phyloP scores from a whole-genome alignment of 495 filamentous ascomycete genomes.

The Penicillium diatomitis region DNA sequence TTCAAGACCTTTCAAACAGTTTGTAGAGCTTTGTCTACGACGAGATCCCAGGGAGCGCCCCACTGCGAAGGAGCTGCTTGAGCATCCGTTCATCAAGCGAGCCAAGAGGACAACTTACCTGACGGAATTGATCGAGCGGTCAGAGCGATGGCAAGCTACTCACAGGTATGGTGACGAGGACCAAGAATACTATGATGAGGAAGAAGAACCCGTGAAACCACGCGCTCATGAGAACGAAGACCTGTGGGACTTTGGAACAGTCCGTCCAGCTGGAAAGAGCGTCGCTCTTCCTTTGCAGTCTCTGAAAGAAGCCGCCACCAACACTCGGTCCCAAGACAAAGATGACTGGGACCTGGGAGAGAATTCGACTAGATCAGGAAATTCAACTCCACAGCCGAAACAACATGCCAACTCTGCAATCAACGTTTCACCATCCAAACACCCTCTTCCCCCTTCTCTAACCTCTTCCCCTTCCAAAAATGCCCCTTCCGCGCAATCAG shows the following conservation, averaged over 20 bases:
- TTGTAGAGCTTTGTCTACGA: slow-evolving; percentile 77
- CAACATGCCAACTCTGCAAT: not conserved
- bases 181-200: slow-evolving; percentile 42
- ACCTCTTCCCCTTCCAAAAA: slow-evolving; percentile 6
- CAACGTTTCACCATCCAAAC: slow-evolving; percentile 8
- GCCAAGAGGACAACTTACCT: slow-evolving; percentile 87
- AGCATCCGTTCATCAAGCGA: slow-evolving; percentile 78
- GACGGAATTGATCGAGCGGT: slow-evolving; percentile 85
- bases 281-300: slow-evolving; percentile 41
- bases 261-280: slow-evolving; percentile 57
- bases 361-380: slow-evolving; percentile 25
- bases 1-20: slow-evolving; percentile 86
- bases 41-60: slow-evolving; percentile 84
- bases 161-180: slow-evolving; percentile 41
- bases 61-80: slow-evolving; percentile 77
- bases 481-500: slow-evolving; percentile 3
- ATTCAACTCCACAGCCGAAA: not conserved
- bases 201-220: slow-evolving; percentile 28
- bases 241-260: slow-evolving; percentile 94
- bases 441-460: not conserved
- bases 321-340: slow-evolving; percentile 47
- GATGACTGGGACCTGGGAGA: slow-evolving; percentile 33
- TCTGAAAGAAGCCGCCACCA: slow-evolving; percentile 66
- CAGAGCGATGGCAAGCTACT: slow-evolving; percentile 70
- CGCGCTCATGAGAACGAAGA: slow-evolving; percentile 39